These are phyloP conservation scores for Apiotrichum sp. DNA, from an alignment of 1,284 basidiomycete genomes.

Conservation along the genomic window DNA sequence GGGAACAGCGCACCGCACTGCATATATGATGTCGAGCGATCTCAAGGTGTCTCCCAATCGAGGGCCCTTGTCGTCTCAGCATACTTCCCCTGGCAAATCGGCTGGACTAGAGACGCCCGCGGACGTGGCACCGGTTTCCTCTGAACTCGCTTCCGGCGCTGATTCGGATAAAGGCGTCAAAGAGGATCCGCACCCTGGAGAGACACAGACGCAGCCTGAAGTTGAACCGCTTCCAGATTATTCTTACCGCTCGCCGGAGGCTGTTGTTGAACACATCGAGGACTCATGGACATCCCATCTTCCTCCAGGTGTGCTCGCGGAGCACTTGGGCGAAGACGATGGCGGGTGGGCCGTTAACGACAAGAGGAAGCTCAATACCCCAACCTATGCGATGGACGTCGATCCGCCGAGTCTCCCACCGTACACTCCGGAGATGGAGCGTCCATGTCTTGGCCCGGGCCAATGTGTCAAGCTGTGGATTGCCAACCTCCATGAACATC, in stretches of 20 bases:
- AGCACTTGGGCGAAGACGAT: conserved; percentile 23
- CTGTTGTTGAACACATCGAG: conserved; percentile 34
- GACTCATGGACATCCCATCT: conserved; percentile 29
- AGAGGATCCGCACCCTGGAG: not conserved
- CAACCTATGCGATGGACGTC: conserved; percentile 17
- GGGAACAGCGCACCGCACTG: not conserved
- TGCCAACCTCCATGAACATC: conserved; percentile 29
- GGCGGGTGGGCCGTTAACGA: not conserved
- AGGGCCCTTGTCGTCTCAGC: not conserved
- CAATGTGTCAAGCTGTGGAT: conserved; percentile 25
- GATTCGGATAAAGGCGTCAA: not conserved
- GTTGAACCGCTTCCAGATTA: conserved; percentile 4
- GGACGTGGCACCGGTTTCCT: too few relatives aligned
- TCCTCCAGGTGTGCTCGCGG: conserved; percentile 33
- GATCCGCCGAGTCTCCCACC: conserved; percentile 20
- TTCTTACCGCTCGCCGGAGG: conserved; percentile 37
- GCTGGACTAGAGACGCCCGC: too few relatives aligned
- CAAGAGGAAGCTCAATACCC: too few relatives aligned
- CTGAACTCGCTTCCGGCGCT: not conserved
- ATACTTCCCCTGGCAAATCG: too few relatives aligned
- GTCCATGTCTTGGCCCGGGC: conserved; percentile 36
- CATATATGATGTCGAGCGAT: not conserved
- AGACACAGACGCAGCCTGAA: not conserved
- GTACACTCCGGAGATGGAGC: conserved; percentile 5
- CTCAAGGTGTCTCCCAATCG: not conserved